These are phyloP conservation scores for Bipolaris victoriae DNA, from an alignment of 2,329 filamentous ascomycete species.

Conservation along the genomic window DNA sequence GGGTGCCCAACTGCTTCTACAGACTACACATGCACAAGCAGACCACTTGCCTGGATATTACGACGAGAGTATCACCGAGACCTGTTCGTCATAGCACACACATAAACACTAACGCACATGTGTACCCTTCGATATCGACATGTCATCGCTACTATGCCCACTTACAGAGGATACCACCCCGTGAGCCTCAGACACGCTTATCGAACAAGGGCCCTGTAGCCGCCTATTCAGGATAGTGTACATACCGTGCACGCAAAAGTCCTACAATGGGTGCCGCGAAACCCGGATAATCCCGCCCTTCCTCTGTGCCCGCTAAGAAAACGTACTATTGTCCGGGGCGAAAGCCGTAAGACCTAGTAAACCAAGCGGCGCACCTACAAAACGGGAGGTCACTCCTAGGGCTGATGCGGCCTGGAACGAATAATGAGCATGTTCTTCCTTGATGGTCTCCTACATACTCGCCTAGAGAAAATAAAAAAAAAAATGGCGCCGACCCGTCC, in stretches of 20 bases:
- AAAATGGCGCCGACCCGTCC: constrained; percentile 7
- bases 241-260: too few relatives aligned
- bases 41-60: neutral
- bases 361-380: too few relatives aligned
- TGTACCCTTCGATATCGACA: neutral
- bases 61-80: constrained; percentile 2
- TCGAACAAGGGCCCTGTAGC: too few relatives aligned
- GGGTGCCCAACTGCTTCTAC: too few relatives aligned
- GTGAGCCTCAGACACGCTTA: too few relatives aligned
- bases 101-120: neutral
- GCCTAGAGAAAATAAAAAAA: neutral
- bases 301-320: too few relatives aligned
- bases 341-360: too few relatives aligned
- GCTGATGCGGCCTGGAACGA: neutral
- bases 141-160: neutral
- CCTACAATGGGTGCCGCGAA: too few relatives aligned
- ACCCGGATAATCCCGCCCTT: too few relatives aligned
- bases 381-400: neutral
- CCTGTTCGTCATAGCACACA: neutral
- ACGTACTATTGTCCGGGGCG: too few relatives aligned
- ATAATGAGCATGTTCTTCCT: neutral
- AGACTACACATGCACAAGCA: neutral
- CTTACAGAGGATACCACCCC: neutral
- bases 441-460: neutral
- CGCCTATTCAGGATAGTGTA: too few relatives aligned